Evolutionary conservation across 441 rosid species (phyloP), one percentile per base, ranked within the genome.

Genomic region (Jatropha podagrica): DNA sequence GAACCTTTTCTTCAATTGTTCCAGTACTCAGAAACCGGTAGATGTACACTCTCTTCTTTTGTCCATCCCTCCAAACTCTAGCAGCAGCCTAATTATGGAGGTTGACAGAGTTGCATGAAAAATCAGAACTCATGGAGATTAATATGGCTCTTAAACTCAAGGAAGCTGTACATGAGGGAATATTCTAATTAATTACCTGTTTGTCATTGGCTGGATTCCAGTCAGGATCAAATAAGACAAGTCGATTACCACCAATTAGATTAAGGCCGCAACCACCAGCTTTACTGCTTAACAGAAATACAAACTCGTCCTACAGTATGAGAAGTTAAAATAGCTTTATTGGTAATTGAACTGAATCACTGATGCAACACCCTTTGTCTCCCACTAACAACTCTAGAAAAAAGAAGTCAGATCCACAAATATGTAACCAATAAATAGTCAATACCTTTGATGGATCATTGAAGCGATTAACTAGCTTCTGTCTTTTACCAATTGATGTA

Each of bases 201-300:
- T 96, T 96, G 90, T 96, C 99, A 84, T 96, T 96, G 85, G 99
- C 99, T 80, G 99, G 99, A 88, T 96, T 96, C 99, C 99, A 96
- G 80, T 96, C 99, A 37, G 99, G 99, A 85, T 96, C 99, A 74
- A 96, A 96, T 84, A 96, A 83, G 82, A 94, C 88, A 77, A 94
- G 93, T 76, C 99, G 92, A 77, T 89, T 94, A 74, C 97, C 98
- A 68, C 99, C 97, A 9, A 96, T 91, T 80, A 96, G 87, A 89
- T 96, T 92, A 81, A 96, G 96, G 78, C 99, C 98, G 78, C 99
- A 94, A 65, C 99, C 99, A 78, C 99, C 99, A 40, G 97, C 98
- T 86, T 96, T 96, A 84, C 99, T 96, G 86, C 99, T 96, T 78
- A 96, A 82, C 76, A 96, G 97, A 82, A 96, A 94, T 59, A 87